Evolutionary conservation across 257 asterid species (phyloP).

Genomic region (Voacanga thouarsii): DNA sequence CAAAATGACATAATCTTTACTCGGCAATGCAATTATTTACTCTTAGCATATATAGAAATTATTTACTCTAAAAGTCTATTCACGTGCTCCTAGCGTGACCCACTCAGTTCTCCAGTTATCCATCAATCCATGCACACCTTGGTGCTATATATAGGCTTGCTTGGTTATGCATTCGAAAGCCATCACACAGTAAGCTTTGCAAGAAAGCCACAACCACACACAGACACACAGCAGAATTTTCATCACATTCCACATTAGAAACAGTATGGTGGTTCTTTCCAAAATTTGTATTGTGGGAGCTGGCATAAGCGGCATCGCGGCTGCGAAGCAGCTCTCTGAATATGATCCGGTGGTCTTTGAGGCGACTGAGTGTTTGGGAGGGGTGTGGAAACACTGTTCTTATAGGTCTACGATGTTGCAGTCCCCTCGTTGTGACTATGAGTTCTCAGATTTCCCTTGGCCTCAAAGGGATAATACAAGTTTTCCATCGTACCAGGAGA

Average conservation of each 20-base stretch:
- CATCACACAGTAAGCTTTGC: not conserved
- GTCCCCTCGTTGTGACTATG: slow-evolving; percentile 80
- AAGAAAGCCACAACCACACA: not conserved
- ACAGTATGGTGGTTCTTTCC: slow-evolving; percentile 26
- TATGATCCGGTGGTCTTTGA: slow-evolving; percentile 73
- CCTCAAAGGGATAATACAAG: slow-evolving; percentile 57
- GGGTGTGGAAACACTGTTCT: slow-evolving; percentile 84
- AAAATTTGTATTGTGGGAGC: slow-evolving; percentile 69
- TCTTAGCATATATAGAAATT: no score
- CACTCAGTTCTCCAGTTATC: slow-evolving; percentile 2
- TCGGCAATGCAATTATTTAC: not conserved
- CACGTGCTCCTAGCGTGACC: slow-evolving; percentile 39
- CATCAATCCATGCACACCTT: slow-evolving; percentile 42
- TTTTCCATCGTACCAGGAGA: slow-evolving; percentile 67
- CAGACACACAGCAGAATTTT: not conserved
- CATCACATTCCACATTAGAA: not conserved
- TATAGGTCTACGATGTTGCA: slow-evolving; percentile 66
- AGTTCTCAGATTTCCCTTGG: slow-evolving; percentile 93
- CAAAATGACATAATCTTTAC: not conserved
- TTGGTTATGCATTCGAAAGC: not conserved
- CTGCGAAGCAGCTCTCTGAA: slow-evolving; percentile 60
- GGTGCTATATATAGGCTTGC: slow-evolving; percentile 35
- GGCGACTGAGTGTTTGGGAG: slow-evolving; percentile 71
- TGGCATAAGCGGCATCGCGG: slow-evolving; percentile 80
- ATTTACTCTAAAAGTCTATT: slow-evolving; percentile 22